Base-by-base conservation (phyloP, 1,284 basidiomycete species). In the Ceratobasidium sp. region DNA sequence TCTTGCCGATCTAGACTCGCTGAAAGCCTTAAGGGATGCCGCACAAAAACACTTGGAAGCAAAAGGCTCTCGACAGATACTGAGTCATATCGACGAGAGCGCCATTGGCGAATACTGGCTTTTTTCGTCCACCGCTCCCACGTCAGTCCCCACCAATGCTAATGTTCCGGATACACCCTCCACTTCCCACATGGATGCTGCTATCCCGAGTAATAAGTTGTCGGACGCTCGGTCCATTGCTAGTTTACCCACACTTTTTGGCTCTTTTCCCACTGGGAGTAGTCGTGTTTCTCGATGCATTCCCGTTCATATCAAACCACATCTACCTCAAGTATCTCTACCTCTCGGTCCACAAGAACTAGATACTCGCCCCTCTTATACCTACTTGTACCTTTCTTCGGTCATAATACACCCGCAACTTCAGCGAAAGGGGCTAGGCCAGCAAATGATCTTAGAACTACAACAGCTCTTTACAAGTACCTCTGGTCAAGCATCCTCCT, bases 361-460 rank as follows among this genome's bases (percentile, higher is more conserved):
- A n/a, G 44, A 15, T 15, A 29, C 29, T 37, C 13, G 44, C 22
- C 15, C 29, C 29, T 17, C 51, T 22, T 54, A 25, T 43, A 25
- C 25, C 6, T 43, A 56, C 40, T 11, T 52, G 32, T 69, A 69
- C 19, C 46, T 69, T 13, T 69, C 67, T 17, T 69, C 67, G 13
- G n/a, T 69, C 17, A 56, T 69, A 11, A 43, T 69, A 9, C 67
- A 69, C 32, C 67, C 67, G 11, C 19, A 54, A 32, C 51, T 69
- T 69, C 67, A 69, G 37, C 51, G 17, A 22, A 51, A 43, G 22
- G 67, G 67, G 13, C 51, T 69, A 9, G 67, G 67, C 13, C 13
- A 34, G 4, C 67, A 69, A n/a, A 52, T 69, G 51, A 15, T 69
- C 49, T 37, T 32, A 25, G 67, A 69, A n/a, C 51, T 69, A 8